Percentiles rank a stretch among this genome's conserved stretches.
Evolutionary conservation across 768 basidiomycete genomes (phyloP).

Genomic region (Lentinula lateritia): DNA sequence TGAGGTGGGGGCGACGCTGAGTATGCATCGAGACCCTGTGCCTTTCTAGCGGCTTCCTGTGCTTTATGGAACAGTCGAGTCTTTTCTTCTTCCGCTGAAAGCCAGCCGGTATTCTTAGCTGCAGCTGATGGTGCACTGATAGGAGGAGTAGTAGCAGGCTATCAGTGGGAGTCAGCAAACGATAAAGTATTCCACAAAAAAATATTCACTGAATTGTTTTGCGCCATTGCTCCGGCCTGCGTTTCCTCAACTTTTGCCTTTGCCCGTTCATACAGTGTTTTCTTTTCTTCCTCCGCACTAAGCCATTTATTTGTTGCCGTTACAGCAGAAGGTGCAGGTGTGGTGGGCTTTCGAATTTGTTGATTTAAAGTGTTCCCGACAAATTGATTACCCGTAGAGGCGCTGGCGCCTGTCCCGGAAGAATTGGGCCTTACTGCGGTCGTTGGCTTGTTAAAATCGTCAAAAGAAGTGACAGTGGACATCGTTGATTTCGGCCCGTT

Average conservation of each 20-base stretch:
- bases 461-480: not conserved
- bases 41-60: slow-evolving; percentile 55
- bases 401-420: not conserved
- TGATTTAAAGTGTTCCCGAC: not conserved
- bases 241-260: slow-evolving; percentile 51
- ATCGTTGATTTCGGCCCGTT: not conserved
- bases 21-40: slow-evolving; percentile 37
- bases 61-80: slow-evolving; percentile 63
- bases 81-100: slow-evolving; percentile 69
- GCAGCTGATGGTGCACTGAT: slow-evolving; percentile 3
- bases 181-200: not conserved
- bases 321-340: not conserved
- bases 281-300: slow-evolving; percentile 59
- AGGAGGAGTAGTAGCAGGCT: slow-evolving; percentile 21
- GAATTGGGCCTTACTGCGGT: not conserved
- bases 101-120: slow-evolving; percentile 1
- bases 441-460: not conserved
- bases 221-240: slow-evolving; percentile 34
- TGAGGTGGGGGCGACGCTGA: slow-evolving; percentile 16
- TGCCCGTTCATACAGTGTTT: slow-evolving; percentile 57
- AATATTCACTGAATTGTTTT: not conserved
- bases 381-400: not conserved
- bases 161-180: not conserved
- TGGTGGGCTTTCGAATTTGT: not conserved
- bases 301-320: slow-evolving; percentile 35